Conservation (phyloP, 495 filamentous ascomycete species). For the Lepidopterella palustris region DNA sequence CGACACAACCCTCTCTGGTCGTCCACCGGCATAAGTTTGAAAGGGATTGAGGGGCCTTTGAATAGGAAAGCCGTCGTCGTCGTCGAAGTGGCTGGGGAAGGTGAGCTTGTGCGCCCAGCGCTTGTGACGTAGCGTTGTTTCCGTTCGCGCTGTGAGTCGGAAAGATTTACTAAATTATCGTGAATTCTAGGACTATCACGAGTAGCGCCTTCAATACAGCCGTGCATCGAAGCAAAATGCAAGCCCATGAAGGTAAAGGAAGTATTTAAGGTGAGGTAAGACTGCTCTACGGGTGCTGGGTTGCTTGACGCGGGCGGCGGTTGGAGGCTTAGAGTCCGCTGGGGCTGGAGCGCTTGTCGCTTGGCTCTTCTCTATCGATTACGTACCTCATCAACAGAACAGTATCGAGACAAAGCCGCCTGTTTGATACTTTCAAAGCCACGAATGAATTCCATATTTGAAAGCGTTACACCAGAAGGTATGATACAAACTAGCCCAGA, state of each 20-base stretch:
- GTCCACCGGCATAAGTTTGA: background rate
- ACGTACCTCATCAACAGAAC: slow-evolving; percentile 2
- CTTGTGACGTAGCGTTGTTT: slow-evolving; percentile 23
- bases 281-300: no score
- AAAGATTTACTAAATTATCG: background rate
- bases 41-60: background rate
- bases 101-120: slow-evolving; percentile 4
- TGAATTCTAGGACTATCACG: background rate
- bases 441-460: background rate
- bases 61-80: background rate
- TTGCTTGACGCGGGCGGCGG: no score
- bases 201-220: no score
- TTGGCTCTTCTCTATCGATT: slow-evolving; percentile 15
- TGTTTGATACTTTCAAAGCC: background rate
- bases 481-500: slow-evolving; percentile 20
- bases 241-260: no score
- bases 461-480: background rate
- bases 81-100: slow-evolving; percentile 1
- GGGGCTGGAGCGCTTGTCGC: background rate
- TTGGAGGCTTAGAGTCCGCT: no score
- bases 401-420: background rate
- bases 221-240: no score
- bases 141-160: background rate
- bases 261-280: no score
- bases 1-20: background rate